Evolutionary conservation across 352 stramenopile genomes (phyloP).

Genomic region (Pythium angustatum): DNA sequence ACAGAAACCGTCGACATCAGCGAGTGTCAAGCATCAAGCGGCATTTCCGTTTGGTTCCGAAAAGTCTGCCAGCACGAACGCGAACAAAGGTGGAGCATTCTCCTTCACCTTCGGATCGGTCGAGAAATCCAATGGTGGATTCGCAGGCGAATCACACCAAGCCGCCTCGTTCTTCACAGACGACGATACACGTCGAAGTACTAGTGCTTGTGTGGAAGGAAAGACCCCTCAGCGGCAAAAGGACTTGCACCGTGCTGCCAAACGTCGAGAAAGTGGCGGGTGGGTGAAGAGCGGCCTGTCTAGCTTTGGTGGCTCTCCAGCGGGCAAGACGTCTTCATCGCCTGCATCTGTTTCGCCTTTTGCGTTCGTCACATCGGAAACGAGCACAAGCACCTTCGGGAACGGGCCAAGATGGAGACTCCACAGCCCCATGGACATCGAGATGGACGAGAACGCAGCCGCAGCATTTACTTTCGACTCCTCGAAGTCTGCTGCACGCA

Average conservation of each 20-base stretch:
- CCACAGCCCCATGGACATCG: slow-evolving; percentile 31
- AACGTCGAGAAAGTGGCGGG: slow-evolving; percentile 22
- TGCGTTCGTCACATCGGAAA: background rate
- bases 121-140: background rate
- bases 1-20: background rate
- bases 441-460: slow-evolving; percentile 23
- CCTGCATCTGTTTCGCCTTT: slow-evolving; percentile 14
- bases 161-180: background rate
- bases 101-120: slow-evolving; percentile 18
- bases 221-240: slow-evolving; percentile 29
- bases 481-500: background rate
- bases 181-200: background rate
- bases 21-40: background rate
- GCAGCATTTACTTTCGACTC: slow-evolving; percentile 12
- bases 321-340: slow-evolving; percentile 1
- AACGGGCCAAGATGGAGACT: background rate
- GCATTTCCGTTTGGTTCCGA: slow-evolving; percentile 15
- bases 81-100: background rate
- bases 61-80: background rate
- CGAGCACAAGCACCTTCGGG: background rate
- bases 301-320: slow-evolving; percentile 8
- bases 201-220: background rate
- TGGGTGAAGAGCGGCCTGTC: background rate
- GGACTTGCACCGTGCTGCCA: slow-evolving; percentile 31
- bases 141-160: background rate